Base-by-base conservation (phyloP, 2,329 filamentous ascomycete species). In the Epichloe sylvatica region DNA sequence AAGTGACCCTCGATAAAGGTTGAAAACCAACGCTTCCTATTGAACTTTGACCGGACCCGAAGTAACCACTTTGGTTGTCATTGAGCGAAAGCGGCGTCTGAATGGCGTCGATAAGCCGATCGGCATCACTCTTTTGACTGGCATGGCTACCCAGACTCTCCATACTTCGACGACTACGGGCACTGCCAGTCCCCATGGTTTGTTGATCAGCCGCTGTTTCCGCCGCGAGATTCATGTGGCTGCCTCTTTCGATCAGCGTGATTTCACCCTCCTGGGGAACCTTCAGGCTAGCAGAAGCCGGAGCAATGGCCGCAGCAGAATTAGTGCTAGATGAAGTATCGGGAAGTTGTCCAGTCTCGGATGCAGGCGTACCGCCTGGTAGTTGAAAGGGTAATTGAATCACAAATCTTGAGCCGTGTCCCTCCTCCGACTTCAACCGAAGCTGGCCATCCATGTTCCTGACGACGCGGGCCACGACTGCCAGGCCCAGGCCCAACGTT, bases 401-500 rank as follows among this genome's bases (percentile, higher is more conserved):
- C 19, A 88, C 80, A 55, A 95, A 94, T 47, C 85, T 76, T 17
- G 88, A 90, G 0, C 90, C 89, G 57, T 83, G 85, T 2, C 84
- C 84, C 60, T 84, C 77, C 58, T 92, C 86, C 0, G 88, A 94
- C 59, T 89, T 91, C 1, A 95, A 68, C 2, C 87, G 80, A 33
- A 95, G 66, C 59, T 94, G 89, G 0, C 89, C 90, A 51, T 91
- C 83, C 86, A 94, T 92, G 59, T 89, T 94, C n/a, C 82, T 78
- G 34, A 95, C 75, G 36, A 88, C 86, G 37, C 89, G 79, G 15
- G 86, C 85, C n/a, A 94, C 89, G 12, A 94, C 74, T 0, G 89
- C 89, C n/a, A 95, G 73, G 0, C 89, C 90, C 9, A 95, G 74
- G 0, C 90, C 90, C 1, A 94, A 66, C 0, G 80, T 81, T 45